Evolutionary conservation across 202 grass and related monocot species (phyloP), one percentile per base, ranked within the genome.

Genomic region (Carex arenaria): DNA sequence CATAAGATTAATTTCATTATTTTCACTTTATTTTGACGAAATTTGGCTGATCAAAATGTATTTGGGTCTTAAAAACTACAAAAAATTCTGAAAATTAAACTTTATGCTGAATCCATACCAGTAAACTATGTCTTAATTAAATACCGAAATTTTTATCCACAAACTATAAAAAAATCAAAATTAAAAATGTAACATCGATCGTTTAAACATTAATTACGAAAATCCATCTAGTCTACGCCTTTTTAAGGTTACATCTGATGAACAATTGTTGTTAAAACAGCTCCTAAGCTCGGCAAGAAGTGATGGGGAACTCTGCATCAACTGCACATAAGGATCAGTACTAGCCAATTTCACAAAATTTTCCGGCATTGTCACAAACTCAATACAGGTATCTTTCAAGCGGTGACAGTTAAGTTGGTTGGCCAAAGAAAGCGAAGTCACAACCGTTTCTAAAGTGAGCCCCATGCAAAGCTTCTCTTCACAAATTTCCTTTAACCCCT

Each of bases 331-430:
- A 19, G 61, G 20, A 51, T 81, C 61, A 2, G 79, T 81, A 26
- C 49, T 62, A 4, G 79, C 43, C 13, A 81, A 52, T 18, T 81
- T 61, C 61, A 65, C 1, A 12, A 81, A 81, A 81, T 81, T 81
- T 30, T 53, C 65, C 11, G 30, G 18, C 64, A 2, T 59, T 40
- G 70, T 66, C 61, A 85, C 78, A 26, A 90, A 90, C 18, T 72
- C 82, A 5, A 88, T 5, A 66, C 88, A 91, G 43, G 78, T 15
- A 80, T 91, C 64, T 26, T 83, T 85, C 8, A 91, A 71, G 11
- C 7, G 28, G 57, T 60, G 7, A 4, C 83, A 88, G 70, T 36
- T 55, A 20, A 77, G 83, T 34, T 84, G 83, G 42, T 61, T 73
- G 51, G 85, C 89, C 42, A 90, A 79, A 72, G 15, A 61, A 65